Base-by-base conservation (phyloP, 2,329 filamentous ascomycete genomes). In the Aspergillus novofumigatus region DNA sequence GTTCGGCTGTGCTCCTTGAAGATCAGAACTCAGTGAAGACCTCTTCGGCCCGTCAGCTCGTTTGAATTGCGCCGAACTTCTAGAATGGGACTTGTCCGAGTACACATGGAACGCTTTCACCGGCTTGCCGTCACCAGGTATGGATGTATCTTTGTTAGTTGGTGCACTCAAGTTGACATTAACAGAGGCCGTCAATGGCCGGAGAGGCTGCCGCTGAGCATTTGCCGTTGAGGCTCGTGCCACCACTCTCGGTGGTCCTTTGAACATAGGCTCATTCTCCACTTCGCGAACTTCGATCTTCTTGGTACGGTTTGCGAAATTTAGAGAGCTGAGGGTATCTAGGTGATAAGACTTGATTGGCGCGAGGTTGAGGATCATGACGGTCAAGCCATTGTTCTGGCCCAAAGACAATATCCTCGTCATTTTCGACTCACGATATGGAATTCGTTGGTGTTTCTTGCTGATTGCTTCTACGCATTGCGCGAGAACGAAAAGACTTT, bases 351-450 rank as follows among this genome's bases (percentile, higher is more conserved):
- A 92, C 60, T 90, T 86, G n/a, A 95, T 82, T 0, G 94, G 92
- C 0, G 93, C 91, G 2, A 97, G 83, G 69, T 97, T 97, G 41
- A 97, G 81, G 57, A 97, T 94, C 94, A 97, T 97, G 69, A 97
- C 84, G 0, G 92, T 97, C 64, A 96, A 86, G 52, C 94, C 93
- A 62, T 96, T 91, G 77, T 97, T 97, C 77, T 97, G 93, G 2
- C 93, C 93, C 8, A 97, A 77, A 0, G 90, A 93, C 26, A 97
- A 77, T 55, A 97, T 97, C 49, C 93, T 85, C 0, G 94, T 97
- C 93, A 97, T 97, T 79, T 97, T 97, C 54, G 90, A 94, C 72
- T 97, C 93, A 56, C 93, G 84, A 72, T 96, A 97, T 0, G 94
- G 93, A 67, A 97, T 93, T 35, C 93, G 85, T 65, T 75, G 73